These are phyloP conservation scores for Bremia lactucae DNA, from an alignment of 352 stramenopile genomes.

Conservation along the genomic window DNA sequence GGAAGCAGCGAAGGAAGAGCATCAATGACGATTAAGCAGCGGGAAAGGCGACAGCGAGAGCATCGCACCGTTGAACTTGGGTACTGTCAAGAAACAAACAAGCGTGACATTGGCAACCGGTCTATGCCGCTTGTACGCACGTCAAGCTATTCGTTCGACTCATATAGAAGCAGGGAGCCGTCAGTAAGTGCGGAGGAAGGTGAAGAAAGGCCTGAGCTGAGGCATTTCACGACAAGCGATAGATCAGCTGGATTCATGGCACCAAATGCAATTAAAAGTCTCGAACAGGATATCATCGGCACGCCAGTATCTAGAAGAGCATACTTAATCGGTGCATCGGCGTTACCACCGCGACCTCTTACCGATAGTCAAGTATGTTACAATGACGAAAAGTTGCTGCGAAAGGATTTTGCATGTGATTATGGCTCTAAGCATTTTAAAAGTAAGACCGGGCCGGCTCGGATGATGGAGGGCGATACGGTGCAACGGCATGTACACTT, in stretches of 20 bases:
- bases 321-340: not conserved
- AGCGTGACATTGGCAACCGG: conserved; percentile 10
- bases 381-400: conserved; percentile 8
- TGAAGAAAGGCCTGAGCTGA: conserved; percentile 31
- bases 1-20: conserved; percentile 16
- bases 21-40: conserved; percentile 15
- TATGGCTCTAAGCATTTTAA: conserved; percentile 2
- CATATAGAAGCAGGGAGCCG: conserved; percentile 17
- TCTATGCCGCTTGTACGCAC: conserved; percentile 19
- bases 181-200: conserved; percentile 26
- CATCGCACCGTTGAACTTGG: conserved; percentile 18
- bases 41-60: conserved; percentile 27
- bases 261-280: conserved; percentile 20
- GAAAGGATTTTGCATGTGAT: conserved; percentile 5
- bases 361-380: conserved; percentile 19
- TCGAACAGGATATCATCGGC: conserved; percentile 15
- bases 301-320: conserved; percentile 13
- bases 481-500: not conserved
- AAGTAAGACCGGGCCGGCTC: conserved; percentile 1
- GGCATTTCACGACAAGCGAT: conserved; percentile 12
- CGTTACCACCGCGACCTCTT: conserved; percentile 25
- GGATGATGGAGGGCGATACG: not conserved
- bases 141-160: conserved; percentile 21
- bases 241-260: conserved; percentile 14
- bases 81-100: conserved; percentile 9